Conservation (phyloP, 495 filamentous ascomycete genomes). For the Neurospora sp. region DNA sequence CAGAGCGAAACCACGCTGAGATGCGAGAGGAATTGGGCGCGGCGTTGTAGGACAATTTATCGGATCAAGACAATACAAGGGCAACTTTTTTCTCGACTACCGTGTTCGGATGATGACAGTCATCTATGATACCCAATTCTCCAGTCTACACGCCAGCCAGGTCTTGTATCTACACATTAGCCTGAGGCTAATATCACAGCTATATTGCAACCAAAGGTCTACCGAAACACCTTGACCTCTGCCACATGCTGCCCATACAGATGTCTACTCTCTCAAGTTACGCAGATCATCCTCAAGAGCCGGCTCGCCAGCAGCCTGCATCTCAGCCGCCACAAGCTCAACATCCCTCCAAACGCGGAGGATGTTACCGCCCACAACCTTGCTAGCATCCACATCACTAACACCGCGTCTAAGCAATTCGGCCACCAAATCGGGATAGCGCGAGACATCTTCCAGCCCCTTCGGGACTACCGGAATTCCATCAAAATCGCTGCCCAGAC, state of each 20-base stretch:
- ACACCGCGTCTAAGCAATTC: conserved; percentile 60
- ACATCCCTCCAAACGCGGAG: conserved; percentile 68
- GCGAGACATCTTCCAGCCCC: conserved; percentile 70
- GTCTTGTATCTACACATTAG: not conserved
- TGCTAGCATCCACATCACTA: conserved; percentile 53
- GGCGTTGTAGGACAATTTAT: not conserved
- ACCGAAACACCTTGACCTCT: not conserved
- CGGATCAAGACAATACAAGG: not conserved
- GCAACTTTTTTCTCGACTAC: not conserved
- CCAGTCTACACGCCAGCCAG: not conserved
- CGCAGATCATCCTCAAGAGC: conserved; percentile 52
- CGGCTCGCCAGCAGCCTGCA: conserved; percentile 48
- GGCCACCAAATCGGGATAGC: conserved; percentile 69
- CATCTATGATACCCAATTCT: not conserved
- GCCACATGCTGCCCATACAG: not conserved
- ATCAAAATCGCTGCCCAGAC: conserved; percentile 66
- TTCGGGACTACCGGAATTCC: conserved; percentile 47
- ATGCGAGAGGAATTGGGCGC: not conserved
- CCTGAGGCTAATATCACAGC: not conserved
- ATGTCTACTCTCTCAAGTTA: not conserved
- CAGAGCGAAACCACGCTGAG: not conserved
- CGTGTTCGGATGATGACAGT: not conserved
- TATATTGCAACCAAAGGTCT: not conserved
- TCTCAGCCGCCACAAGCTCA: conserved; percentile 49
- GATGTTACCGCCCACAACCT: conserved; percentile 64